Percentiles rank a stretch among this genome's conserved stretches.
Conservation (phyloP, 257 asterid genomes). For the Linaria vulgaris region DNA sequence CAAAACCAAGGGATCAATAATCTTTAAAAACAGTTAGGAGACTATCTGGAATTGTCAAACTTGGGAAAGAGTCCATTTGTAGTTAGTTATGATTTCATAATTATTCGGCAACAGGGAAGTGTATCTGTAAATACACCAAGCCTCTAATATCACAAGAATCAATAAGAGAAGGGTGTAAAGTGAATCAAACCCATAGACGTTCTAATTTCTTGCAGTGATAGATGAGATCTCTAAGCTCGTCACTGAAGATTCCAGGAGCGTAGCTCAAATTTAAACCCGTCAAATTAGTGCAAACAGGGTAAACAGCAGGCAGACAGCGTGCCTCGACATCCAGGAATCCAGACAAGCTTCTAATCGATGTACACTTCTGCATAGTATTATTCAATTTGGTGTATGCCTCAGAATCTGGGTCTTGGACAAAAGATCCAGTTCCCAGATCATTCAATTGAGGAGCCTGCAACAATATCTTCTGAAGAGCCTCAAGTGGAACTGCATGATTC, state of each 20-base stretch:
- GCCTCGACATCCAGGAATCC: conserved; percentile 61
- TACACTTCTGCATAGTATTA: conserved; percentile 44
- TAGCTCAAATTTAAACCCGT: conserved; percentile 78
- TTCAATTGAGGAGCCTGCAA: conserved; percentile 62
- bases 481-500: conserved; percentile 61
- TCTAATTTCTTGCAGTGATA: conserved; percentile 66
- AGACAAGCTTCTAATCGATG: conserved; percentile 66
- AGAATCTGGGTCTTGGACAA: conserved; percentile 49
- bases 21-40: no score
- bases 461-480: conserved; percentile 63
- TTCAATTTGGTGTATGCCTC: conserved; percentile 49
- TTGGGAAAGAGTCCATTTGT: no score
- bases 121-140: no score
- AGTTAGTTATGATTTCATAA: no score
- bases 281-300: conserved; percentile 58
- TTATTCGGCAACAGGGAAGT: no score
- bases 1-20: no score
- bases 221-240: conserved; percentile 57
- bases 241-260: conserved; percentile 56
- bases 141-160: no score
- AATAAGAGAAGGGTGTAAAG: neutral
- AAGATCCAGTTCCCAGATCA: conserved; percentile 78
- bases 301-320: conserved; percentile 53
- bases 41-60: no score
- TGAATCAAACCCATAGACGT: conserved; percentile 65